Evolutionary conservation across 169 alveolate species (phyloP).

Genomic region (Ichthyophthirius multifiliis): DNA sequence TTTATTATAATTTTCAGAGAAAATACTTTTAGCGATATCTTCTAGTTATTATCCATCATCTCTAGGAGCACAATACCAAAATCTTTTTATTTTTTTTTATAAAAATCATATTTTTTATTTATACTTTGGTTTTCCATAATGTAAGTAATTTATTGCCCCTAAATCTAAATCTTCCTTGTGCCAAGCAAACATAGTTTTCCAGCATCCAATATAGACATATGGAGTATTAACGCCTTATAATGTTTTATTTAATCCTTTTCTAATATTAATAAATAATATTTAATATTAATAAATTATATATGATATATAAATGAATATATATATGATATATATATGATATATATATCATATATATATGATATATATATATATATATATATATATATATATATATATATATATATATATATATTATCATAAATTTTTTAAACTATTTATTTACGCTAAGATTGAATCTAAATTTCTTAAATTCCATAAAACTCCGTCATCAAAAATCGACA

Average conservation of each 20-base stretch:
- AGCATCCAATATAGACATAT: conserved; percentile 91
- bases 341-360: too few species aligned
- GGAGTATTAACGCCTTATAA: conserved; percentile 94
- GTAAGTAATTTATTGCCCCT: conserved; percentile 92
- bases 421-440: not conserved
- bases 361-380: too few species aligned
- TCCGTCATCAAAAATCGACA: conserved; percentile 54
- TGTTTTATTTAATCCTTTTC: conserved; percentile 26
- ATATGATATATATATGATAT: too few species aligned
- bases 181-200: conserved; percentile 95
- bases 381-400: not conserved
- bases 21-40: conserved; percentile 56
- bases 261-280: not conserved
- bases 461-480: conserved; percentile 58
- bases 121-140: conserved; percentile 92
- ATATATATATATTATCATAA: too few species aligned
- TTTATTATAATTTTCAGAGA: conserved; percentile 52
- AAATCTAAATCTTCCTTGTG: conserved; percentile 95
- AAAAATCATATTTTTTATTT: not conserved
- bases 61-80: conserved; percentile 93
- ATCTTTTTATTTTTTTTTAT: not conserved
- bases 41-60: conserved; percentile 84
- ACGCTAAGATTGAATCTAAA: conserved; percentile 42
- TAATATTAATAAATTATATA: not conserved
- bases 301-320: not conserved